Evolutionary conservation across 257 asterid species (phyloP), one percentile per base, ranked within the genome.

Genomic region (Salvia splendens): DNA sequence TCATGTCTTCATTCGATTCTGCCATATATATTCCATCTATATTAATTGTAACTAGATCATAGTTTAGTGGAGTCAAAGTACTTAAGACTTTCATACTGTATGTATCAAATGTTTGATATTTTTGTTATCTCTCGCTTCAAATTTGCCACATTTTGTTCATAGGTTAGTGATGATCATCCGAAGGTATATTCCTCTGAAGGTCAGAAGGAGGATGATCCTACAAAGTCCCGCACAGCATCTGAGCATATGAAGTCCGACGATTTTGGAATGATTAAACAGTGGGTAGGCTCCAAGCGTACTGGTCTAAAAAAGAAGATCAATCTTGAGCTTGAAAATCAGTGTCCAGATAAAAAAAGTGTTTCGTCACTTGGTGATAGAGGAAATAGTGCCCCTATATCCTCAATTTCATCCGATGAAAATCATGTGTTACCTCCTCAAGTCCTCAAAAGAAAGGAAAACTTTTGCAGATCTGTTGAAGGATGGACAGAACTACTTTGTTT

Each of bases 241-340:
- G 86, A 70, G 48, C 78, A 67, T 76, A 66, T 48, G 65, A 73
- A 75, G 62, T 53, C 71, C 41, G 76, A 69, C 65, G 81, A 80
- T 73, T 77, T 76, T 36, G 92, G 86, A 78, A 77, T 73, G 82
- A 77, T 81, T 54, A 82, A 79, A 66, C 80, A 78, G 62, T 87
- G 95, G 95, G 81, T 75, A 8, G 83, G 90, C 73, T 92, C 96
- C 46, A 89, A 89, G 74, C 72, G 91, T 67, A 84, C 86, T 65
- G 83, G 83, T 58, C 79, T 77, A 11, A 78, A 71, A 46, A 87
- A 78, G 81, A 86, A 77, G 78, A 72, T 49, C 62, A 82, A 63
- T 59, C 82, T 20, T 53, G 79, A 67, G 62, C 77, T 32, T 61
- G 81, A 76, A 75, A 78, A 68, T 69, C 82, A 56, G 72, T 82